Base-by-base conservation (phyloP, 768 basidiomycete genomes). In the Ramaria rubella region DNA sequence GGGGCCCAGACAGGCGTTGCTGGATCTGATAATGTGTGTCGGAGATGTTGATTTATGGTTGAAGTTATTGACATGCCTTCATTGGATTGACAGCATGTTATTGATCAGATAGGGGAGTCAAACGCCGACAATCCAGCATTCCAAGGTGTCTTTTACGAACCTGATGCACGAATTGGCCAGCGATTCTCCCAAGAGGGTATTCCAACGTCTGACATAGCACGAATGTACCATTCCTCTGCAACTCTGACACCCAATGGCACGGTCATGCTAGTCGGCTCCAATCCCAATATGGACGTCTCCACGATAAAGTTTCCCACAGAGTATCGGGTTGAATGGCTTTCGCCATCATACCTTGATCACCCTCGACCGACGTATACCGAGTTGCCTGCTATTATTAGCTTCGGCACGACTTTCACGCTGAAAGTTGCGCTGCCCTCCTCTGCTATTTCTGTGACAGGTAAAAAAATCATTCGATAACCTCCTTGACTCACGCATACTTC, bases 1-100 rank as follows among this genome's bases (percentile, higher is more conserved):
- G 77, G 77, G 15, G 77, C 68, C 11, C 59, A 48, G 46, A 75
- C 73, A 4, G 76, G 76, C 29, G 73, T 76, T 56, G 75, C 74
- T 36, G 73, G 72, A 0, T 68, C 70, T 45, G 71, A 58, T 21
- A 55, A 70, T 59, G 72, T 72, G 4, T n/a, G 54, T 14, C 26
- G n/a, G n/a, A 14, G 26, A 19, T 57, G 14, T 29, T 12, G 29
- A 26, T 15, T 73, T 73, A 9, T 19, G 21, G 8, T 31, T 17
- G 49, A n/a, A 34, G 12, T 23, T 23, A 15, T 11, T 34, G 14
- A 23, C 46, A 6, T 31, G n/a, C 29, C n/a, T 42, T 42, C 33
- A 53, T 14, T 27, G 15, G 11, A 27, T 33, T 19, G 17, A 27
- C 26, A 60, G 17, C 29, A 62, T 29, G 61, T 62, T 8, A 59